Evolutionary conservation across 192 early-diverging fungal genomes (phyloP).

Genomic region (Coemansia sp.): DNA sequence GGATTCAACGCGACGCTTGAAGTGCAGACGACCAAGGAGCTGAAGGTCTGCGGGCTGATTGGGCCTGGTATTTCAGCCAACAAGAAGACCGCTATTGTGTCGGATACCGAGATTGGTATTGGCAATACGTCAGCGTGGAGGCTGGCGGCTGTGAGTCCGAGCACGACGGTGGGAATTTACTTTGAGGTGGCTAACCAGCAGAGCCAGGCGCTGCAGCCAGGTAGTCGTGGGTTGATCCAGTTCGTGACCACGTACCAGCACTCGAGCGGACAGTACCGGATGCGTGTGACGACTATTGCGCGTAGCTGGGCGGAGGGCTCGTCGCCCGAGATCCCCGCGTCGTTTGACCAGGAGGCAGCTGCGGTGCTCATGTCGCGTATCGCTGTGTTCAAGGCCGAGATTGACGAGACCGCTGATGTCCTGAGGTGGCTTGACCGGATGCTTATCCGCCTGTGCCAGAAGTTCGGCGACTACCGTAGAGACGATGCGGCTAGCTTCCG

Average conservation of each 20-base stretch:
- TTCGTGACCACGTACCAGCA: slow-evolving; percentile 97
- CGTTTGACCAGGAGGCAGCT: slow-evolving; percentile 97
- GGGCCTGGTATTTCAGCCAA: slow-evolving; percentile 90
- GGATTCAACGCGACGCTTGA: slow-evolving; percentile 97
- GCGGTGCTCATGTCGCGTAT: slow-evolving; percentile 98
- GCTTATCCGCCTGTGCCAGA: slow-evolving; percentile 97
- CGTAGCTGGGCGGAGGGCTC: slow-evolving; percentile 82
- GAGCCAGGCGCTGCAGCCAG: slow-evolving; percentile 75
- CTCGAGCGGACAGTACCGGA: slow-evolving; percentile 80
- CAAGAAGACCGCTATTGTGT: slow-evolving; percentile 88
- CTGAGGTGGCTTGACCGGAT: slow-evolving; percentile 97
- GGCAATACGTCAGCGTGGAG: slow-evolving; percentile 95
- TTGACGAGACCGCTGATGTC: slow-evolving; percentile 96
- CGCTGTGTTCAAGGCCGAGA: slow-evolving; percentile 93
- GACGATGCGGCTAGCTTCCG: slow-evolving; percentile 93
- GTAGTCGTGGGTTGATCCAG: slow-evolving; percentile 87
- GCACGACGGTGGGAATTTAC: slow-evolving; percentile 85
- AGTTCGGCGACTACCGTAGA: slow-evolving; percentile 94
- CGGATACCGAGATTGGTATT: slow-evolving; percentile 98
- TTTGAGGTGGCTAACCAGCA: slow-evolving; percentile 96
- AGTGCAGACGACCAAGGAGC: slow-evolving; percentile 94
- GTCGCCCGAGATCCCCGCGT: slow-evolving; percentile 80
- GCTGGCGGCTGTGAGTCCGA: slow-evolving; percentile 82
- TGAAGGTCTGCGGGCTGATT: slow-evolving; percentile 95
- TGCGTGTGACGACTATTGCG: slow-evolving; percentile 94